Evolutionary conservation across 2,329 filamentous ascomycete genomes (phyloP), one percentile per base, ranked within the genome.

Genomic region (Fusarium sacchari): DNA sequence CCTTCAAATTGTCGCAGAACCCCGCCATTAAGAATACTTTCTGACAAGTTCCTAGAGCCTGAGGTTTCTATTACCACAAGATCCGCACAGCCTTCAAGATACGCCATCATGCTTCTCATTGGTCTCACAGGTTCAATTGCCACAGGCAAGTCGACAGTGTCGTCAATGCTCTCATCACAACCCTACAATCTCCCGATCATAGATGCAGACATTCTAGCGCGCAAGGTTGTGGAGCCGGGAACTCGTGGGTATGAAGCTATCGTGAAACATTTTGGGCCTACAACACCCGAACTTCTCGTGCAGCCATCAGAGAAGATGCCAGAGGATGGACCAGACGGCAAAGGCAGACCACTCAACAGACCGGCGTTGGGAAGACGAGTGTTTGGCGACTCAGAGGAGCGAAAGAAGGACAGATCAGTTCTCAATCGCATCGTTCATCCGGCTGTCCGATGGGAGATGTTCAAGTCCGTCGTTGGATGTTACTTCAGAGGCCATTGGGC

Each of bases 71-170:
- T 30, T n/a, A 32, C 22, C 15, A n/a, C 11, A 30, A 49, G 22
- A 32, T 22, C 28, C 13, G 22, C 34, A 14, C 46, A 62, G 44
- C 37, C 26, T 36, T 42, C 28, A 12, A 60, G 17, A 56, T 40
- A 46, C 50, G 28, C 60, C 34, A 53, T 24, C 32, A 98, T 98
- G 96, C 90, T 98, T 55, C 91, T 99, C 79, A 95, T 99, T 78
- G 96, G 96, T 64, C 90, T 99, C 32, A 99, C 96, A 14, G 96
- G 96, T 81, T 97, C 95, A 69, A 98, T 99, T 80, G 96, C 96
- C 69, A 99, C 96, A 11, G 96, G 96, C 82, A 99, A 99, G 89
- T 97, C 96, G 50, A 99, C 96, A 75, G 95, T 98, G 62, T 97
- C 96, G 34, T 87, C 88, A 43, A 88, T 97, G 76, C 93, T 99